A percentile compares a stretch with the other conserved stretches of the same genome.
phyloP scores from a whole-genome alignment of 78 protist genomes.

The Creolimax fragrantissima region DNA sequence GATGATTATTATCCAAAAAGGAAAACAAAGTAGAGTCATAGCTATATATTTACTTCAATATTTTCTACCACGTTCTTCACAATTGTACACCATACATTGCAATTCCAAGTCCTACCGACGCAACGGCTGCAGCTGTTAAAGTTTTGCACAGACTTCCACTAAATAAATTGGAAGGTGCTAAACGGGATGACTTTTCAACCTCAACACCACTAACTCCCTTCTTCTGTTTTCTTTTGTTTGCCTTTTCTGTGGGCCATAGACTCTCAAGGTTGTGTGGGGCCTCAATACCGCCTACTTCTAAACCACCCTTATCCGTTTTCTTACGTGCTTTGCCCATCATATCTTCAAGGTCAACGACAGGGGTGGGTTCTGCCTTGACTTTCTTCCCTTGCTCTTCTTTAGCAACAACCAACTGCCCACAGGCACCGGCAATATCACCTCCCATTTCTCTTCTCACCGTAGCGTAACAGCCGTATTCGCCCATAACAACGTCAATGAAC shows the following conservation, averaged over 20 bases:
- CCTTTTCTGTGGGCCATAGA: not conserved
- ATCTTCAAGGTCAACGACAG: not conserved
- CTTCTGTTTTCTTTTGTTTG: not conserved
- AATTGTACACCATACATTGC: not conserved
- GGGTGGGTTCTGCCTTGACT: not conserved
- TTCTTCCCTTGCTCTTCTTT: not conserved
- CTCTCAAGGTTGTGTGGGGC: not conserved
- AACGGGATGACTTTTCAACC: not conserved
- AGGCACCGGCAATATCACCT: slow-evolving; percentile 23
- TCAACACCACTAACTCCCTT: not conserved
- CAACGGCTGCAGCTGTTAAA: not conserved
- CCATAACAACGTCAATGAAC: not conserved
- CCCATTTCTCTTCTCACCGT: slow-evolving; percentile 20
- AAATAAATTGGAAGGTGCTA: not conserved
- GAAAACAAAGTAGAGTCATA: too few species aligned
- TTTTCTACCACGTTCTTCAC: too few species aligned
- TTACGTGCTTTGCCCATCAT: not conserved
- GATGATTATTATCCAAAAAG: too few species aligned
- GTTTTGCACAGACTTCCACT: not conserved
- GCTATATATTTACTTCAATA: too few species aligned
- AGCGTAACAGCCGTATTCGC: not conserved
- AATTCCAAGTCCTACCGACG: not conserved
- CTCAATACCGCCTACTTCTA: not conserved
- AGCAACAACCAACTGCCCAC: slow-evolving; percentile 22
- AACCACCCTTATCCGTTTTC: not conserved